A percentile compares a stretch with the other conserved stretches of the same genome.
Conservation (phyloP, 176 grass and related monocot genomes). For the Juncus effusus region DNA sequence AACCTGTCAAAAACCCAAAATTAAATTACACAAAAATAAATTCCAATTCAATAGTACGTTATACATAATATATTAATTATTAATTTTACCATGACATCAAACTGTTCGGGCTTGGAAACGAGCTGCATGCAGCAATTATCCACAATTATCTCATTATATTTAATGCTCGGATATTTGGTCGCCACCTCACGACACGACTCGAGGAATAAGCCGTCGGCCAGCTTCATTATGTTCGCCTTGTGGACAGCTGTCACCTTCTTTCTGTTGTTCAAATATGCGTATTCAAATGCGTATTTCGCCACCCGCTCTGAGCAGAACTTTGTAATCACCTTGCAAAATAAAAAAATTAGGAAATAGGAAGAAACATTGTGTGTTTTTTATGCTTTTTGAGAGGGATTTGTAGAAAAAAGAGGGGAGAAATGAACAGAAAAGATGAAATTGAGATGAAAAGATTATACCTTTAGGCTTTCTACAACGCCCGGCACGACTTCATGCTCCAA, state of each 20-base stretch:
- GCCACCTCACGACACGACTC: conserved; percentile 93
- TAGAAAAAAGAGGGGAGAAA: conserved; percentile 5
- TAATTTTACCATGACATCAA: conserved; percentile 78
- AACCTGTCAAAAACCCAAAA: conserved; percentile 70
- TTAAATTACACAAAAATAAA: conserved; percentile 21
- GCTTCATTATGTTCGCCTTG: conserved; percentile 99
- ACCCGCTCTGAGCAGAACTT: conserved; percentile 96
- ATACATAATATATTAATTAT: neutral
- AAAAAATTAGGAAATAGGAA: neutral
- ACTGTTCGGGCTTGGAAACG: conserved; percentile 87
- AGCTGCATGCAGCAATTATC: conserved; percentile 98
- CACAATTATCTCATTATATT: conserved; percentile 95
- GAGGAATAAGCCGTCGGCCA: conserved; percentile 93
- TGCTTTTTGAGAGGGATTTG: neutral
- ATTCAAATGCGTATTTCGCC: conserved; percentile 95
- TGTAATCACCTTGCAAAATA: conserved; percentile 81
- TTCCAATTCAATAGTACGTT: neutral
- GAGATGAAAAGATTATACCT: conserved; percentile 35
- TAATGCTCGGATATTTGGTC: conserved; percentile 78
- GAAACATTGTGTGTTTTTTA: no score
- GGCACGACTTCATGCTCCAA: conserved; percentile 95
- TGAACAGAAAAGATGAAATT: neutral
- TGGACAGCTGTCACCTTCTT: conserved; percentile 96
- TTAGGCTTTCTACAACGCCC: conserved; percentile 85
- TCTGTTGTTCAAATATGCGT: conserved; percentile 91